These are phyloP conservation scores for Ascochyta pisi DNA, from an alignment of 2,329 filamentous ascomycete species.

Conservation along the genomic window DNA sequence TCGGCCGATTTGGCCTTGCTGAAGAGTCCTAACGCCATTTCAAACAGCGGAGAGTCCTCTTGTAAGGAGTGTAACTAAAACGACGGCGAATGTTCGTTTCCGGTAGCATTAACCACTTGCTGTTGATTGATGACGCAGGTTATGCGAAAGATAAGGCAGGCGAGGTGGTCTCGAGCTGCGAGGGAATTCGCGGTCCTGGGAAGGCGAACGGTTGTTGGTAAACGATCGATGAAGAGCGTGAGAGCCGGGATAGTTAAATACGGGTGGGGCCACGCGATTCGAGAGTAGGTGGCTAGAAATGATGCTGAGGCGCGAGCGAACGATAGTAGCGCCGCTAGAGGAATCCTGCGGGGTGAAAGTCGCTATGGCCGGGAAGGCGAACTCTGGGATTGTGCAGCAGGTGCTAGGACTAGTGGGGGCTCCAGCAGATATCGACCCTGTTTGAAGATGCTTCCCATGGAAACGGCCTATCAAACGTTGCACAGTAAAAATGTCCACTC, in stretches of 20 bases:
- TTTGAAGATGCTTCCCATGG: conserved; percentile 16
- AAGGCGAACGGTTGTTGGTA: conserved; percentile 1
- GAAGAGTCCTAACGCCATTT: conserved; percentile 59
- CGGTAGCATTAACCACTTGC: conserved; percentile 50
- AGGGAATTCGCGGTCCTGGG: not conserved
- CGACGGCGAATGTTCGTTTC: conserved; percentile 40
- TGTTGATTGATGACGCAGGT: not conserved
- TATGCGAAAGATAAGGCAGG: not conserved
- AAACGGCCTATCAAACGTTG: conserved; percentile 25
- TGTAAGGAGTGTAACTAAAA: conserved; percentile 50
- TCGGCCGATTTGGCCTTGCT: conserved; percentile 29
- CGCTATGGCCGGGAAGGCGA: conserved; percentile 25
- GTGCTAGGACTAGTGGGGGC: conserved; percentile 8
- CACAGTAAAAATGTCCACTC: conserved; percentile 9
- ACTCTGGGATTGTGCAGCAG: conserved; percentile 12
- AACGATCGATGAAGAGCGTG: not conserved
- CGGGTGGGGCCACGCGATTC: conserved; percentile 3
- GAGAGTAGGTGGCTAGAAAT: conserved; percentile 16
- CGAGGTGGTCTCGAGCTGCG: conserved; percentile 9
- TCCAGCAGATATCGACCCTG: conserved; percentile 9
- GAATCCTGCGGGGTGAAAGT: conserved; percentile 27
- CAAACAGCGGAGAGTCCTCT: conserved; percentile 55
- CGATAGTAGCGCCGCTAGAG: conserved; percentile 19
- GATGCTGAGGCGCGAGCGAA: conserved; percentile 20
- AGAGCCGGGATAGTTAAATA: conserved; percentile 16